phyloP scores from a whole-genome alignment of 2,329 filamentous ascomycete species.

The Mycosphaerelloides madeirae region DNA sequence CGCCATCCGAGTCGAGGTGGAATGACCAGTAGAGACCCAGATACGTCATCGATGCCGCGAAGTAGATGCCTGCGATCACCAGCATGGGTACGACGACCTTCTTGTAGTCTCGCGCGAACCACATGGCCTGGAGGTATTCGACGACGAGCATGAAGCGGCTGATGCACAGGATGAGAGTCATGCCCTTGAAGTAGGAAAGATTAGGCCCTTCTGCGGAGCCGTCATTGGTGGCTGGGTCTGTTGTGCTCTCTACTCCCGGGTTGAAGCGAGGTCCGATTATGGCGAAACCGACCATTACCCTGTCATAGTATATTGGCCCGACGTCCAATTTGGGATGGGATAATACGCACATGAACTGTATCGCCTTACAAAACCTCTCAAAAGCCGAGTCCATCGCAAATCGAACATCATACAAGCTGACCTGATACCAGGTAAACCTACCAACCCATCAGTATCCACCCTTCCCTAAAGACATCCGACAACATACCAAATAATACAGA shows the following conservation, averaged over 20 bases:
- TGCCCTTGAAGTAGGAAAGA: conserved; percentile 35
- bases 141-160: conserved; percentile 33
- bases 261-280: conserved; percentile 49
- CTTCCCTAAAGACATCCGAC: conserved; percentile 56
- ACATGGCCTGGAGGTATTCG: conserved; percentile 38
- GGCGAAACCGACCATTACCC: conserved; percentile 58
- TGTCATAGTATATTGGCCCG: conserved; percentile 36
- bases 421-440: conserved; percentile 60
- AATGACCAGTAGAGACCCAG: conserved; percentile 31
- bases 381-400: conserved; percentile 62
- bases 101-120: conserved; percentile 30
- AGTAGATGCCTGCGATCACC: conserved; percentile 32
- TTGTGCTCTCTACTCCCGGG: conserved; percentile 35
- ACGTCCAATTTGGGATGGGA: conserved; percentile 46
- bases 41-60: conserved; percentile 34
- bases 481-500: conserved; percentile 53
- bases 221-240: conserved; percentile 15
- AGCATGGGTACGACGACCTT: conserved; percentile 31
- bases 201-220: conserved; percentile 21
- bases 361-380: conserved; percentile 54
- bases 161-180: conserved; percentile 37
- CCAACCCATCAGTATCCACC: conserved; percentile 27
- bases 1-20: conserved; percentile 4
- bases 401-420: conserved; percentile 61
- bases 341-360: conserved; percentile 61